phyloP scores from a whole-genome alignment of 768 basidiomycete species.

The Galerina sulciceps region DNA sequence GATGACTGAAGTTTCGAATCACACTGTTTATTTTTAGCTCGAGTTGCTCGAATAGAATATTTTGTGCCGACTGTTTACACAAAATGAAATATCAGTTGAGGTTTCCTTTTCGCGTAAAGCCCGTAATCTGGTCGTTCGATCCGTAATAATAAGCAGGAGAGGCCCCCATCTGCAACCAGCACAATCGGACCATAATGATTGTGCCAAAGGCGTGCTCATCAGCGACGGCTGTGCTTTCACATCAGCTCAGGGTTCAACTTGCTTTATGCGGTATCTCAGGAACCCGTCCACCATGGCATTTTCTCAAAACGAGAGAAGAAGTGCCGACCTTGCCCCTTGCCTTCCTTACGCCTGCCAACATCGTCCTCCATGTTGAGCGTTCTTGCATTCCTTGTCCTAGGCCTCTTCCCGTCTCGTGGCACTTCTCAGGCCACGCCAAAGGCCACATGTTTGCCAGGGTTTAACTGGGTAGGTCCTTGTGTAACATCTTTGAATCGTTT shows the following conservation, averaged over 20 bases:
- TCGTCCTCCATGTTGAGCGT: constrained; percentile 17
- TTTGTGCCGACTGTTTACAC: too few relatives aligned
- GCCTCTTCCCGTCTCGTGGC: constrained; percentile 12
- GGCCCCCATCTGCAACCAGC: too few relatives aligned
- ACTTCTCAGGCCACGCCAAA: constrained; percentile 19
- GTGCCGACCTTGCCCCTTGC: constrained; percentile 11
- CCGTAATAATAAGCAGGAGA: too few relatives aligned
- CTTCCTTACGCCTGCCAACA: constrained; percentile 1
- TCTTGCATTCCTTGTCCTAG: constrained; percentile 12
- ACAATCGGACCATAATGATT: too few relatives aligned
- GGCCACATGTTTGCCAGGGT: constrained; percentile 23
- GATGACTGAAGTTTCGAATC: too few relatives aligned
- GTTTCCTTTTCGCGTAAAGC: too few relatives aligned
- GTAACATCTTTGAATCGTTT: not conserved
- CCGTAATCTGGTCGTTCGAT: too few relatives aligned
- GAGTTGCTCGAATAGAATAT: too few relatives aligned
- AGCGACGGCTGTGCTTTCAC: not conserved
- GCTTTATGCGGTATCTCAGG: constrained; percentile 11
- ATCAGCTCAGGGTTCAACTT: not conserved
- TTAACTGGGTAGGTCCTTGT: constrained; percentile 28
- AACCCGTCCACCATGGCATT: constrained; percentile 1
- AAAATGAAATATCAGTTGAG: too few relatives aligned
- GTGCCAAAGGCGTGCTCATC: too few relatives aligned
- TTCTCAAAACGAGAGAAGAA: constrained; percentile 8
- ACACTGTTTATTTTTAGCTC: too few relatives aligned